Evolutionary conservation across 192 early-diverging fungal genomes (phyloP).

Genomic region (Coemansia sp.): DNA sequence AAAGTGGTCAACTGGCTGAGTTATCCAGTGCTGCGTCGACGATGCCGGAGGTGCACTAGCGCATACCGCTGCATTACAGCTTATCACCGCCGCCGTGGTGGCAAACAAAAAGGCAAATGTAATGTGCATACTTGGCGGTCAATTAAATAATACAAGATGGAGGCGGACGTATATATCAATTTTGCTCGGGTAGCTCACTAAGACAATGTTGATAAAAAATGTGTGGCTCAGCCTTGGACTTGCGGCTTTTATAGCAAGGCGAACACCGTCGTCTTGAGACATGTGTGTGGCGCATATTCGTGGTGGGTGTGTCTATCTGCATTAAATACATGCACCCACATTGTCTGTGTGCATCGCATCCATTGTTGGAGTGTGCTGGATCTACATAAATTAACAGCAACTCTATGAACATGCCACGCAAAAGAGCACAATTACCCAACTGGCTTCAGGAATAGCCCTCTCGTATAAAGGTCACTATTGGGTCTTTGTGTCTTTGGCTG

Average conservation of each 20-base stretch:
- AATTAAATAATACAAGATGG: not conserved
- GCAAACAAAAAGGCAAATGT: not conserved
- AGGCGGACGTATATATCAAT: not conserved
- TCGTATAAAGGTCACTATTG: not conserved
- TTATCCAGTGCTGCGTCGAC: slow-evolving; percentile 25
- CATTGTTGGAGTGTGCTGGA: not conserved
- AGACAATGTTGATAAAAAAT: not conserved
- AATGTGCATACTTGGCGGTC: not conserved
- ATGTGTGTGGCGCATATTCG: not conserved
- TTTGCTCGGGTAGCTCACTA: not conserved
- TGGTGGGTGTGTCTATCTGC: not conserved
- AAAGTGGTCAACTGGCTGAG: slow-evolving; percentile 48
- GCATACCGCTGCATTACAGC: not conserved
- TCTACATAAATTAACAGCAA: slow-evolving; percentile 7
- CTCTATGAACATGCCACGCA: slow-evolving; percentile 1
- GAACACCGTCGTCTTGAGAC: not conserved
- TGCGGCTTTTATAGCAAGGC: not conserved
- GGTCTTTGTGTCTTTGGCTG: not conserved
- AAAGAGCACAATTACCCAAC: not conserved
- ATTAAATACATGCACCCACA: slow-evolving; percentile 3
- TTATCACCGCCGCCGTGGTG: not conserved
- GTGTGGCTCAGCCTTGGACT: not conserved
- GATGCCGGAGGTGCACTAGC: slow-evolving; percentile 9
- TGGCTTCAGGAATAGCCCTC: not conserved
- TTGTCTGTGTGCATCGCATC: slow-evolving; percentile 4